These are phyloP conservation scores for Pythium vanterpoolii DNA, from an alignment of 352 stramenopile species.

Conservation along the genomic window DNA sequence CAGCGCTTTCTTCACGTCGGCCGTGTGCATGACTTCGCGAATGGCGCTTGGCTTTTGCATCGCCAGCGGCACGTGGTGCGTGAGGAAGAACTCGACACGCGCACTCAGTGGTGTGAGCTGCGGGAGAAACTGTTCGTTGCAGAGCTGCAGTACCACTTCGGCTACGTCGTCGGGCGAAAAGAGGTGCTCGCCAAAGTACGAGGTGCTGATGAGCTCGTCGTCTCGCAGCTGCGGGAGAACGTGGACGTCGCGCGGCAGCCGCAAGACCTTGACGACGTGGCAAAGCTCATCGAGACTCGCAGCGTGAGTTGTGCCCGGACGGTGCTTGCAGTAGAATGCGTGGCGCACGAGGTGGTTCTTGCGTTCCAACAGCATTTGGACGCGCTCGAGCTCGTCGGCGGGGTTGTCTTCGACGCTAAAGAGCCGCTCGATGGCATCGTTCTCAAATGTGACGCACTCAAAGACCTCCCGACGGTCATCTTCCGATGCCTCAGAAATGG, in stretches of 20 bases:
- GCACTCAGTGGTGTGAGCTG: conserved; percentile 47
- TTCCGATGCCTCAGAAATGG: neutral
- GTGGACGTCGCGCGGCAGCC: conserved; percentile 49
- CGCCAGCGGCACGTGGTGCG: conserved; percentile 45
- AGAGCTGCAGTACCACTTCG: conserved; percentile 64
- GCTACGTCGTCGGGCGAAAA: conserved; percentile 62
- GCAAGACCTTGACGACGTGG: conserved; percentile 64
- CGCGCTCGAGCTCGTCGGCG: conserved; percentile 37
- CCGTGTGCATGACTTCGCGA: conserved; percentile 47
- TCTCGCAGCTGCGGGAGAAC: conserved; percentile 53
- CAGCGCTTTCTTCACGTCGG: conserved; percentile 55
- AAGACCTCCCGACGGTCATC: conserved; percentile 52
- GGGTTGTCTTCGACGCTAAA: conserved; percentile 60
- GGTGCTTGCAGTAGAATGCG: conserved; percentile 47
- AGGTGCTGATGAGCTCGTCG: conserved; percentile 40
- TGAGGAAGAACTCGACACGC: conserved; percentile 58
- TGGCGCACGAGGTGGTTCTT: conserved; percentile 51
- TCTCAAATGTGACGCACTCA: conserved; percentile 58
- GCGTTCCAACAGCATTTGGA: conserved; percentile 44
- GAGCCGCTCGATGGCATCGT: conserved; percentile 47
- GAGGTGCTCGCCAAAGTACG: conserved; percentile 41
- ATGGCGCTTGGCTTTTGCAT: conserved; percentile 54
- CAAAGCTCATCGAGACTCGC: conserved; percentile 66
- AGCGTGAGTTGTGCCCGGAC: conserved; percentile 35
- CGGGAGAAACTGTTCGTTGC: conserved; percentile 74